phyloP scores from a whole-genome alignment of 1,284 basidiomycete genomes.

The Trametes pubescens region DNA sequence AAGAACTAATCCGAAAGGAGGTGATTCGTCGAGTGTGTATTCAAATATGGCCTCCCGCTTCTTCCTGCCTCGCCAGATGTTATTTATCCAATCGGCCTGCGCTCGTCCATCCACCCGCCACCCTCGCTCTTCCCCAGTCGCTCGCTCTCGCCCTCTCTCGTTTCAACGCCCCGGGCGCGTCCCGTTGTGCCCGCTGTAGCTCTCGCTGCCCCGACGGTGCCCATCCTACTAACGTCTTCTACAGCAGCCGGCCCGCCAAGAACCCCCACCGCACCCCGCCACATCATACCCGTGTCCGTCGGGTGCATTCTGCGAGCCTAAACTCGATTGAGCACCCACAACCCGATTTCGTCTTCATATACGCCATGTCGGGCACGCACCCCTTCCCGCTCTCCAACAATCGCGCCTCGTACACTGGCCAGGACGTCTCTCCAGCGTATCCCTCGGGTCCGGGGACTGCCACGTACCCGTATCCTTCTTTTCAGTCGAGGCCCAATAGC shows the following conservation, averaged over 20 bases:
- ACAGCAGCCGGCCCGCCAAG: slow-evolving; percentile 26
- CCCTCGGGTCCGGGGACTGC: slow-evolving; percentile 17
- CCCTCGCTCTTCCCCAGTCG: slow-evolving; percentile 28
- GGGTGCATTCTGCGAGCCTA: slow-evolving; percentile 34
- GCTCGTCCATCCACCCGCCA: slow-evolving; percentile 21
- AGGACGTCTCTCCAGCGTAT: slow-evolving; percentile 21
- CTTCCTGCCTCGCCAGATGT: slow-evolving; percentile 33
- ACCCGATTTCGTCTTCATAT: background rate
- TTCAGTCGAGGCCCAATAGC: slow-evolving; percentile 15
- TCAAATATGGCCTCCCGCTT: slow-evolving; percentile 35
- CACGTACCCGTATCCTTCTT: slow-evolving; percentile 26
- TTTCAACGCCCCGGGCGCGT: slow-evolving; percentile 3
- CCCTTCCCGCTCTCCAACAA: slow-evolving; percentile 36
- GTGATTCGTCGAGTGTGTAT: slow-evolving; percentile 31
- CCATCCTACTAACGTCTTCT: slow-evolving; percentile 24
- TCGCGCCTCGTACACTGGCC: slow-evolving; percentile 30
- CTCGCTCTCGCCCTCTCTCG: slow-evolving; percentile 24
- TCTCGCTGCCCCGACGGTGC: background rate
- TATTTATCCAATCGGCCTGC: slow-evolving; percentile 33
- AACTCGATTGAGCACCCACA: slow-evolving; percentile 23
- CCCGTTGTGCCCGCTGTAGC: slow-evolving; percentile 3
- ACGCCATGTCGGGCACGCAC: slow-evolving; percentile 33
- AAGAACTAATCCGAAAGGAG: slow-evolving; percentile 33
- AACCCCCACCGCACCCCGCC: slow-evolving; percentile 25
- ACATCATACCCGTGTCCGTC: slow-evolving; percentile 18